Conservation (phyloP, 495 filamentous ascomycete genomes). For the Amorphotheca resinae region DNA sequence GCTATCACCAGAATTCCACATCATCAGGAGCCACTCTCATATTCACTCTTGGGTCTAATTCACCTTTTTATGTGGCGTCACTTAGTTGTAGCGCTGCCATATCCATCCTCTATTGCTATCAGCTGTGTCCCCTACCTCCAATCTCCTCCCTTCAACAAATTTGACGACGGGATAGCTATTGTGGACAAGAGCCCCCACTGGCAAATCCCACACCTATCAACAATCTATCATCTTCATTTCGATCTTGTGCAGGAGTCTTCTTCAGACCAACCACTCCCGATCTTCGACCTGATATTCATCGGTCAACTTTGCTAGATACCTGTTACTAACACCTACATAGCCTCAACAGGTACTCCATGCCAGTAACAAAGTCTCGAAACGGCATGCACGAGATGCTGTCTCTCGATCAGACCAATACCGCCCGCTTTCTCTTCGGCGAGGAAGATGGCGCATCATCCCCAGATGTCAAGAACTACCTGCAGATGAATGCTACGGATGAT, state of each 20-base stretch:
- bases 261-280: not conserved
- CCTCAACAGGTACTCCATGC: slow-evolving; percentile 83
- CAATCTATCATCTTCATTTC: not conserved
- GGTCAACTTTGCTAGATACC: slow-evolving; percentile 11
- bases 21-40: too few species aligned
- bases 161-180: too few species aligned
- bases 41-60: too few species aligned
- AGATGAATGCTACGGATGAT: slow-evolving; percentile 64
- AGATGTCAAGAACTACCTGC: slow-evolving; percentile 53
- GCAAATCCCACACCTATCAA: too few species aligned
- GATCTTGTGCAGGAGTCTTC: not conserved
- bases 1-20: too few species aligned
- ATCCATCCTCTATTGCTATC: too few species aligned
- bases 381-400: slow-evolving; percentile 40
- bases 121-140: not conserved
- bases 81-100: too few species aligned
- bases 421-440: slow-evolving; percentile 72
- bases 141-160: not conserved
- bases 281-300: not conserved
- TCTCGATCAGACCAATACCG: slow-evolving; percentile 63
- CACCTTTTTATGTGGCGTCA: too few species aligned
- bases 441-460: slow-evolving; percentile 54
- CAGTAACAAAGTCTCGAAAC: slow-evolving; percentile 54
- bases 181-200: too few species aligned
- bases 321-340: slow-evolving; percentile 30